Conservation (phyloP, 1,139 yeast genomes). For the Pichia sp. region DNA sequence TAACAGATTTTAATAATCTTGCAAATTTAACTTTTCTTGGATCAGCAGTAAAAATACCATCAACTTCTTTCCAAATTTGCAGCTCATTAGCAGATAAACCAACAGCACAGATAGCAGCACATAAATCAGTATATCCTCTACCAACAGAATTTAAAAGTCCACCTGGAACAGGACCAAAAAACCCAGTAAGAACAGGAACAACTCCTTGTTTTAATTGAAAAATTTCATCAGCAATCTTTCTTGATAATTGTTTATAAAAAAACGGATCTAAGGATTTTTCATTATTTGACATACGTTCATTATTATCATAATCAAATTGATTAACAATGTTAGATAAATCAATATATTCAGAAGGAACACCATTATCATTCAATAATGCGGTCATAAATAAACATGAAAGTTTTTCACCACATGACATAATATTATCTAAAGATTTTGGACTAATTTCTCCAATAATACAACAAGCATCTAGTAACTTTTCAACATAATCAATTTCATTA, state of each 20-base stretch:
- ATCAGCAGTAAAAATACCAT: slow-evolving; percentile 97
- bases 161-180: slow-evolving; percentile 91
- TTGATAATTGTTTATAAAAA: slow-evolving; percentile 62
- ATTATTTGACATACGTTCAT: slow-evolving; percentile 20
- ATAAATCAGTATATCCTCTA: slow-evolving; percentile 93
- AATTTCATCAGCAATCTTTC: slow-evolving; percentile 53
- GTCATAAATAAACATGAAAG: slow-evolving; percentile 85
- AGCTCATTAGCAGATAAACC: slow-evolving; percentile 88
- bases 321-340: slow-evolving; percentile 66
- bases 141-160: slow-evolving; percentile 91
- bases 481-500: slow-evolving; percentile 60
- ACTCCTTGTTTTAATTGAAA: slow-evolving; percentile 37
- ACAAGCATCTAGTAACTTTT: slow-evolving; percentile 74
- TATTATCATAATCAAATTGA: slow-evolving; percentile 31
- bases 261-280: slow-evolving; percentile 44
- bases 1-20: slow-evolving; percentile 74
- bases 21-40: slow-evolving; percentile 94
- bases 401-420: slow-evolving; percentile 93
- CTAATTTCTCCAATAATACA: slow-evolving; percentile 89
- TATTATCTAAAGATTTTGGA: slow-evolving; percentile 78
- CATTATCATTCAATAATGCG: slow-evolving; percentile 74
- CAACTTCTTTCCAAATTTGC: slow-evolving; percentile 98
- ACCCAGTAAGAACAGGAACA: slow-evolving; percentile 94
- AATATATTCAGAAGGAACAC: slow-evolving; percentile 67
- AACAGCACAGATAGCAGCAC: slow-evolving; percentile 95